These are phyloP conservation scores for Cardamine resedifolia DNA, from an alignment of 345 rosid genomes.

Conservation along the genomic window DNA sequence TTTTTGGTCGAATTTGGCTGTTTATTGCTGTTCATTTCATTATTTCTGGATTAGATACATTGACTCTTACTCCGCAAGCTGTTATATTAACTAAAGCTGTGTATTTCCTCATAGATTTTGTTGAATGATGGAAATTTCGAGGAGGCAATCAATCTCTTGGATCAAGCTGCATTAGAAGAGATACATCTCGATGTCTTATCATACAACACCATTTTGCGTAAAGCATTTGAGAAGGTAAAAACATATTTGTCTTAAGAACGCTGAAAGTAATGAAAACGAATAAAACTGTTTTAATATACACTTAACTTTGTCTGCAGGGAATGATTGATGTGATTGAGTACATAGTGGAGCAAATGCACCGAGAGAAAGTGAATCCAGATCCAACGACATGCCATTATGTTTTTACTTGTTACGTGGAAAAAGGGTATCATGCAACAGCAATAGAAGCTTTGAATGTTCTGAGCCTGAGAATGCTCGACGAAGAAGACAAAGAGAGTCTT, in stretches of 20 bases:
- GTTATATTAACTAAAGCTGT: conserved; percentile 11
- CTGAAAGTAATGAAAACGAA: background rate
- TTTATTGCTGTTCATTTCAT: background rate
- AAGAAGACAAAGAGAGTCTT: conserved; percentile 38
- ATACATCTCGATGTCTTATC: conserved; percentile 49
- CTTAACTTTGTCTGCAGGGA: conserved; percentile 39
- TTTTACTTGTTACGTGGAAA: conserved; percentile 48
- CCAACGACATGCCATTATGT: conserved; percentile 63
- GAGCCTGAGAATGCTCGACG: conserved; percentile 61
- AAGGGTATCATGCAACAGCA: conserved; percentile 49
- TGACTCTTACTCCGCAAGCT: background rate
- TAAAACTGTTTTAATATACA: background rate
- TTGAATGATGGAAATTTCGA: conserved; percentile 49
- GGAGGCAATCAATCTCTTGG: conserved; percentile 58
- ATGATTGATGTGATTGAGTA: conserved; percentile 67
- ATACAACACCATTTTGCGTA: conserved; percentile 64
- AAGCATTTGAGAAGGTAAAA: conserved; percentile 55
- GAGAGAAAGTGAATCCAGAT: conserved; percentile 61
- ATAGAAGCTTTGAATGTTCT: conserved; percentile 77
- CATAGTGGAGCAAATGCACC: conserved; percentile 59
- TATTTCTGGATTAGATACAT: conserved; percentile 1
- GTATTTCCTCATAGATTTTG: conserved; percentile 48
- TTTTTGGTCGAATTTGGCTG: background rate
- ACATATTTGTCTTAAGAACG: background rate
- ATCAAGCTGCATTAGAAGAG: conserved; percentile 51